Evolutionary conservation across 345 rosid species (phyloP), one percentile per base, ranked within the genome.

Genomic region (Adansonia digitata): DNA sequence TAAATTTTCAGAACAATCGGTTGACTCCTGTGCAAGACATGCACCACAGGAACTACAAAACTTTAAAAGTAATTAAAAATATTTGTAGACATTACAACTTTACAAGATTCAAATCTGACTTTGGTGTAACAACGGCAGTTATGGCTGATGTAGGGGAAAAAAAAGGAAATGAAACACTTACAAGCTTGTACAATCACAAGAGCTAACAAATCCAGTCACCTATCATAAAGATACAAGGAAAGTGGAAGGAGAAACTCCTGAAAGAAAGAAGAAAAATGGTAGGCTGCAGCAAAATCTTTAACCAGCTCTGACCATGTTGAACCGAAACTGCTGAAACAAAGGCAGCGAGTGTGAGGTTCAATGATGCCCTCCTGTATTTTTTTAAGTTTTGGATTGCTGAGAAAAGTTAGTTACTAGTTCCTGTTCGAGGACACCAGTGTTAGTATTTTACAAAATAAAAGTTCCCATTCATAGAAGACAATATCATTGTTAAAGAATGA

Each of bases 381-480:
- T 57, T 80, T 79, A 82, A 51, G 77, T 80, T 73, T 82, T 86
- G 22, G 79, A 77, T 69, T 88, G 85, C 83, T 81, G 86, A n/a
- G 87, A 77, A 69, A 84, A 81, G 67, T 82, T 89, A 82, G 83
- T 68, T 29, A 86, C 79, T 63, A 94, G 73, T 85, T 94, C 97
- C 97, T 94, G 88, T 60, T 55, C n/a, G 81, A 71, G 61, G 69
- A 64, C 12, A 24, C 0, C 20, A 20, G 49, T 12, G 34, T 65
- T 65, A 65, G 69, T 11, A 40, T 40, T 65, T 40, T n/a, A n/a
- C 5, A 40, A 31, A 64, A 39, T 20, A n/a, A 40, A 20, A 65
- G n/a, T 40, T 8, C n/a, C n/a, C 2, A 7, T 20, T 34, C 34
- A 52, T 7, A 42, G 0, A 29, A 5, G 18, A 27, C 31, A 55